Conservation (phyloP, 768 basidiomycete genomes). For the Hericium alpestre region DNA sequence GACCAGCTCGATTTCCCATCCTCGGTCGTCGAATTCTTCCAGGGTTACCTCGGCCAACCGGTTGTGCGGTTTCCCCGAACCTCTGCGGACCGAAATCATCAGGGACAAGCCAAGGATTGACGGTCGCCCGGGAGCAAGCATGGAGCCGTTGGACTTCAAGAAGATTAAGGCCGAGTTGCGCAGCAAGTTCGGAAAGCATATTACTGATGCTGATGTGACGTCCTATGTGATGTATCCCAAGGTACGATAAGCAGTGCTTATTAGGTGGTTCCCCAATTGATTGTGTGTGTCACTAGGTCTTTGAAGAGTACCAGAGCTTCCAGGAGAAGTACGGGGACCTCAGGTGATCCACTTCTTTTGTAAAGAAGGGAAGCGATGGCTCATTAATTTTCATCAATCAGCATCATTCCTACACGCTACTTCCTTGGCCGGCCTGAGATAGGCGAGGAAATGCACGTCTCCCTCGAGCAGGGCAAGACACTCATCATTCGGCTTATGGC, state of each 20-base stretch:
- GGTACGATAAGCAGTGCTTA: constrained; percentile 29
- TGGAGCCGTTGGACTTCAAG: constrained; percentile 88
- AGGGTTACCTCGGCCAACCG: constrained; percentile 96
- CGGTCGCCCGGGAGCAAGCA: constrained; percentile 79
- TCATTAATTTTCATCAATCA: constrained; percentile 22
- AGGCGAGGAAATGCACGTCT: constrained; percentile 94
- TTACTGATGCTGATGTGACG: constrained; percentile 85
- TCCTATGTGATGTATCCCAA: constrained; percentile 99
- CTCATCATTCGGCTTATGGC: constrained; percentile 95
- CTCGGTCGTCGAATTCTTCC: constrained; percentile 97
- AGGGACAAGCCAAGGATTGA: constrained; percentile 91
- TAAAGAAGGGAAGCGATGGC: constrained; percentile 5
- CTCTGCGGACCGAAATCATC: constrained; percentile 83
- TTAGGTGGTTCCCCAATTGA: background rate
- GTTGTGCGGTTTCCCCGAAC: constrained; percentile 98
- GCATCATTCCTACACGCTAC: constrained; percentile 91
- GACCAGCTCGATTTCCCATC: constrained; percentile 95
- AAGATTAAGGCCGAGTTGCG: constrained; percentile 89
- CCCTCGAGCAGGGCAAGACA: constrained; percentile 94
- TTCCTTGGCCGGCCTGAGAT: constrained; percentile 88
- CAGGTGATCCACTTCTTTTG: constrained; percentile 42
- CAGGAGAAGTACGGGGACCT: constrained; percentile 92
- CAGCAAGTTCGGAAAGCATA: constrained; percentile 91
- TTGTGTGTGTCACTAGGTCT: constrained; percentile 47
- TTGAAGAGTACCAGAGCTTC: constrained; percentile 94